Base-by-base conservation (phyloP, 768 basidiomycete species). In the Auriscalpium orientale region DNA sequence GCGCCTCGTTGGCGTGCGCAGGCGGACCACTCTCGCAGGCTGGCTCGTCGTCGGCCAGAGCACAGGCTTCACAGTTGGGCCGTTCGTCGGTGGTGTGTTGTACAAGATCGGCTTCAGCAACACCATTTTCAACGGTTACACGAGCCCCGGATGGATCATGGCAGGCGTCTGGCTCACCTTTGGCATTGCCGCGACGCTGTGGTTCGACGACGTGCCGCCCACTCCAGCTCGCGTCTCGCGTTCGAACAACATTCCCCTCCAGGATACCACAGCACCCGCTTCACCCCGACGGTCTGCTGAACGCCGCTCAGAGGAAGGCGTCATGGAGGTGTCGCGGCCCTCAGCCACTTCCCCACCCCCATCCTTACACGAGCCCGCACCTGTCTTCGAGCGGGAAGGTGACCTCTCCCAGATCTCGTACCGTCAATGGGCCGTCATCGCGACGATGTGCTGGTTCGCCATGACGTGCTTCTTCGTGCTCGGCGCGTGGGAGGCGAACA, bases 391-490 rank as follows among this genome's bases (percentile, higher is more conserved):
- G 28, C 4, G 7, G 28, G 28, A 28, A 4, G 28, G 28, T 28
- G 35, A 36, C 7, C 55, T 54, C 1, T 2, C 13, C 34, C 15
- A 55, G 46, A 46, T 65, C 55, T 67, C 69, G 8, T 48, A 18
- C 8, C 53, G 65, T 8, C 77, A 80, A 56, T 80, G 78, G 76
- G 80, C 79, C 21, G 78, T 82, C 55, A 72, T 79, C 20, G 60
- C 74, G 43, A 83, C 79, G 64, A 84, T 87, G 81, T 86, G 83
- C 66, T 87, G 83, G 79, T 82, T 80, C 62, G 76, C 83, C 47
- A 84, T 84, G 80, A 75, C 80, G 18, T 83, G 78, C 68, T 87
- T 85, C 72, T 84, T 86, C 69, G 74, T 85, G 64, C 79, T 87
- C 55, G 83, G 82, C 8, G 77, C 79, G 12, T 86, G 83, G 83